Percentiles rank a stretch among this genome's conserved stretches.
phyloP scores from a whole-genome alignment of 2,329 filamentous ascomycete genomes.

The Hortaea sp. region DNA sequence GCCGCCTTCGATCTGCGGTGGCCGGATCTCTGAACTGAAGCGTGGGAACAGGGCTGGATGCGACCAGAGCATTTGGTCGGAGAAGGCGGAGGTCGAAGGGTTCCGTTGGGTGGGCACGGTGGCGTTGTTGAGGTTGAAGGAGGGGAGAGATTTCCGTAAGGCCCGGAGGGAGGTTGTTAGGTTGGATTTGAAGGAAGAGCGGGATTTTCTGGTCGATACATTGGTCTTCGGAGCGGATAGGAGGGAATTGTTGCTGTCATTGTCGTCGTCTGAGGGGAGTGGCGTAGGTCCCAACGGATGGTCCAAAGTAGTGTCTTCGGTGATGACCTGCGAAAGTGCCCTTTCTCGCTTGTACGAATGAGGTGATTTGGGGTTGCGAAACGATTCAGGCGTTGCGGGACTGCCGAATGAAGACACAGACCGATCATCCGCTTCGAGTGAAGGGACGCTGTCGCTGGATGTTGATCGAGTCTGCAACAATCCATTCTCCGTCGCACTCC shows the following conservation, averaged over 20 bases:
- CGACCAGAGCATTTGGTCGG: slow-evolving; percentile 51
- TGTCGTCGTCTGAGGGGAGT: slow-evolving; percentile 21
- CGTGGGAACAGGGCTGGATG: slow-evolving; percentile 48
- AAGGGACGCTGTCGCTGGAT: slow-evolving; percentile 50
- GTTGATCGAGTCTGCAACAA: slow-evolving; percentile 39
- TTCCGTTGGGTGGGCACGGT: slow-evolving; percentile 9
- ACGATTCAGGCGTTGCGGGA: slow-evolving; percentile 31
- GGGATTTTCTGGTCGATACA: slow-evolving; percentile 31
- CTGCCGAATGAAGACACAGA: slow-evolving; percentile 36
- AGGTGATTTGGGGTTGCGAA: slow-evolving; percentile 24
- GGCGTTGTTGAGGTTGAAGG: slow-evolving; percentile 34
- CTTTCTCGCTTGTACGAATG: slow-evolving; percentile 35
- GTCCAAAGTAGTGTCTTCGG: slow-evolving; percentile 45
- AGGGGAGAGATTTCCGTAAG: slow-evolving; percentile 51
- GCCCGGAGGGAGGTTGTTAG: slow-evolving; percentile 53
- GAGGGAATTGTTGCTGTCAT: slow-evolving; percentile 23
- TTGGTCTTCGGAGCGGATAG: slow-evolving; percentile 17
- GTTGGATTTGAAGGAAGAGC: slow-evolving; percentile 51
- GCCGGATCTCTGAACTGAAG: slow-evolving; percentile 51
- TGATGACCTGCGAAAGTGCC: slow-evolving; percentile 38
- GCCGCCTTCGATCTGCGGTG: slow-evolving; percentile 33
- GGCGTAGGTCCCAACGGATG: slow-evolving; percentile 45
- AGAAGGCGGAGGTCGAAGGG: slow-evolving; percentile 30
- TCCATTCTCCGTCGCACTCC: slow-evolving; percentile 33
- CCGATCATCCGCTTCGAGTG: slow-evolving; percentile 39